phyloP scores from a whole-genome alignment of 83 land plant species.

The Picea abies region DNA sequence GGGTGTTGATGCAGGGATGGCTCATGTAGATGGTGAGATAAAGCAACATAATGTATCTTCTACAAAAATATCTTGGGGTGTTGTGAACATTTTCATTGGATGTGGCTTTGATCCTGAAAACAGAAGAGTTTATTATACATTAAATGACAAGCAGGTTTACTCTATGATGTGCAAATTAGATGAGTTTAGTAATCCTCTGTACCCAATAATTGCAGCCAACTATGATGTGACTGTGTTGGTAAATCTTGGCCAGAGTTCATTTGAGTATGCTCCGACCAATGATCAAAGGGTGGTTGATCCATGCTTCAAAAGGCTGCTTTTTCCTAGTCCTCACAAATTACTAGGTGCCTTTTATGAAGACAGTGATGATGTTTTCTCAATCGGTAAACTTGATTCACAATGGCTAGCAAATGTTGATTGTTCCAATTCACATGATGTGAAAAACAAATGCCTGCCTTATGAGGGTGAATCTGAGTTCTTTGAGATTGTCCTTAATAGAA shows the following conservation, averaged over 20 bases:
- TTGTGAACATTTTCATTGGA: constrained; percentile 55
- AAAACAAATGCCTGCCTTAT: neutral
- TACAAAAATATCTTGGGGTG: constrained; percentile 35
- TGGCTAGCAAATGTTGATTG: constrained; percentile 18
- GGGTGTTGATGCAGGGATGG: neutral
- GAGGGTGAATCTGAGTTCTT: constrained; percentile 21
- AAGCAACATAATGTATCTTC: neutral
- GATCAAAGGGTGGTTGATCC: constrained; percentile 62
- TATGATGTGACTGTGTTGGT: constrained; percentile 47
- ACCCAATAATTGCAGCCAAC: constrained; percentile 51
- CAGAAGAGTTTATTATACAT: constrained; percentile 72
- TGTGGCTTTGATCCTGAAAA: constrained; percentile 77
- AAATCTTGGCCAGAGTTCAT: constrained; percentile 70
- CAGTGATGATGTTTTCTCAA: constrained; percentile 78
- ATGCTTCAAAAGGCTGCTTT: constrained; percentile 27
- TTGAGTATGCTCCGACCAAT: constrained; percentile 68
- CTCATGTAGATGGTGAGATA: neutral
- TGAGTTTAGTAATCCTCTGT: constrained; percentile 52
- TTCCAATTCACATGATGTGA: constrained; percentile 4
- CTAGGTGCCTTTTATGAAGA: constrained; percentile 30
- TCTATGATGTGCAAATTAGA: constrained; percentile 47
- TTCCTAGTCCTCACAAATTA: neutral
- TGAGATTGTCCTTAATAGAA: constrained; percentile 16
- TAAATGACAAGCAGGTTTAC: constrained; percentile 61
- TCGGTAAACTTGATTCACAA: constrained; percentile 54